Base-by-base conservation (phyloP, 2,329 filamentous ascomycete species). In the Fusarium sp. region DNA sequence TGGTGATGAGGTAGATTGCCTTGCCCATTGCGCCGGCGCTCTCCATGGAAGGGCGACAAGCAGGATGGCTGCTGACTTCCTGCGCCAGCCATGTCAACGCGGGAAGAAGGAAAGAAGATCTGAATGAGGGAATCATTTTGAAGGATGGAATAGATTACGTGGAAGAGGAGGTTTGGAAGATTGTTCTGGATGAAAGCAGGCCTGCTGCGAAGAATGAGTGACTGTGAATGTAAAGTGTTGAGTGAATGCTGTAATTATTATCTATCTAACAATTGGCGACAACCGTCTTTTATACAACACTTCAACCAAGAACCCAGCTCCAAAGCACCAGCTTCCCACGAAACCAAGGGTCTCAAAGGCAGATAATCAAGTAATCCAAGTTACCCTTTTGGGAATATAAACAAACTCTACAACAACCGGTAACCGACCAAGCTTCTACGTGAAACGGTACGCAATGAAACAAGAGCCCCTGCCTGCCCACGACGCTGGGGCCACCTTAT, bases 1-100 rank as follows among this genome's bases (percentile, higher is more conserved):
- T 90, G 34, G 83, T 86, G 38, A 87, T 75, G 53, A 88, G 75
- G 73, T 89, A 89, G 19, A 88, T 70, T 0, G 85, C 86, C 70
- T 83, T 84, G 17, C 28, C 45, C n/a, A 10, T 42, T 11, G 43
- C 26, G 1, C 39, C 45, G 8, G 34, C 56, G 7, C 15, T 44
- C 12, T 56, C 47, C 50, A 52, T 63, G 3, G 34, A 26, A 7
- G 50, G 38, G 7, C 47, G 54, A 19, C 44, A 50, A 10, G 62
- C 24, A 15, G 63, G 47, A n/a, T 60, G 55, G 14, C 57, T 60
- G 21, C 26, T 60, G 3, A 28, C 57, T 28, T 45, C 12, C 7
- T 56, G 42, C 2, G 47, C 21, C 19, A 62, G 39, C 17, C 49
- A 62, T 1, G 44, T 10, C 0, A 62, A 6, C 3, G 56, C 42